Conservation (phyloP, 83 land plant species). For the Picea mariana region DNA sequence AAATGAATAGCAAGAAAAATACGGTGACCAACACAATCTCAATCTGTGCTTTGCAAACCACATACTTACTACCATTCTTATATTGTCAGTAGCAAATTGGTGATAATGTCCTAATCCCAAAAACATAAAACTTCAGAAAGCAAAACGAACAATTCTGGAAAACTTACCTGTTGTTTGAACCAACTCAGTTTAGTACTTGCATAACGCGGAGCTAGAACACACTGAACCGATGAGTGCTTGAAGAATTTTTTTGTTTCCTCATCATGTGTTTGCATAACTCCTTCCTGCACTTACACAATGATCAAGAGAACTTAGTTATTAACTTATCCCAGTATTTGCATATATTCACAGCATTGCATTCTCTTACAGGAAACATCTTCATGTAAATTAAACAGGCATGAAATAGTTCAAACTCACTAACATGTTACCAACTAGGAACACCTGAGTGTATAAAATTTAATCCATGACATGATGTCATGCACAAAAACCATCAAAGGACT, state of each 20-base stretch:
- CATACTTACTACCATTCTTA: not conserved
- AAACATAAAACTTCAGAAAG: not conserved
- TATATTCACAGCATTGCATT: not conserved
- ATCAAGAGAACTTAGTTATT: not conserved
- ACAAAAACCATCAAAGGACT: not conserved
- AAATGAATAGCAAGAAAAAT: not conserved
- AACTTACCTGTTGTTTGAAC: constrained; percentile 72
- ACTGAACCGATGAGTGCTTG: constrained; percentile 77
- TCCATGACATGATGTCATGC: not conserved
- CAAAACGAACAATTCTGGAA: not conserved
- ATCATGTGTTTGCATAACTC: constrained; percentile 92
- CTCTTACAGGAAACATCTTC: not conserved
- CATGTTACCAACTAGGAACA: not conserved
- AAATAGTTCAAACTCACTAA: not conserved
- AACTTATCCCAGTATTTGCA: not conserved
- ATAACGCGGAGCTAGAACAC: constrained; percentile 90
- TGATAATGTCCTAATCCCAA: not conserved
- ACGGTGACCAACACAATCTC: not conserved
- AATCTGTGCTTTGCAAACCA: too few species aligned
- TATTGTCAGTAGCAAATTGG: not conserved
- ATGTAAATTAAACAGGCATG: not conserved
- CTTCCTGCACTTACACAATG: constrained; percentile 52
- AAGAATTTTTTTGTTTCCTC: constrained; percentile 87
- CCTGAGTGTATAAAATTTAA: not conserved
- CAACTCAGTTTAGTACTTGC: constrained; percentile 78